Evolutionary conservation across 495 filamentous ascomycete species (phyloP).

Genomic region (Penicillium cinerascens): DNA sequence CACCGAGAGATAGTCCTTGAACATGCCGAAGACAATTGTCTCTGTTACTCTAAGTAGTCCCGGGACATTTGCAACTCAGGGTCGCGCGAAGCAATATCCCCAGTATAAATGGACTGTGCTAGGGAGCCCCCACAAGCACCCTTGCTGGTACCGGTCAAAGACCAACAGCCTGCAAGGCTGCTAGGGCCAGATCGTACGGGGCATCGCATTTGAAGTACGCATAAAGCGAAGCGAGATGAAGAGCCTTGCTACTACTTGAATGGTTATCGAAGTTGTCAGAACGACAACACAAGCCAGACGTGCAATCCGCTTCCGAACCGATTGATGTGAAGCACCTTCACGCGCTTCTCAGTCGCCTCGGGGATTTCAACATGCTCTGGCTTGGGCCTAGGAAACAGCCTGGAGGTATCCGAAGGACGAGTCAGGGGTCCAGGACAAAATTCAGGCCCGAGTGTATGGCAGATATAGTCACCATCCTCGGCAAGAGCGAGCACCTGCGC

Average conservation of each 20-base stretch:
- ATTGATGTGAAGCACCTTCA: slow-evolving; percentile 58
- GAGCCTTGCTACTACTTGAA: slow-evolving; percentile 22
- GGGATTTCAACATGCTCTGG: slow-evolving; percentile 42
- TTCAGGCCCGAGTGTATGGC: slow-evolving; percentile 43
- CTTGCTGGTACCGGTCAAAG: slow-evolving; percentile 50
- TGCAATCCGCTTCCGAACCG: slow-evolving; percentile 55
- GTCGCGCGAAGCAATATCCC: slow-evolving; percentile 55
- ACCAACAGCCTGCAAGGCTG: slow-evolving; percentile 54
- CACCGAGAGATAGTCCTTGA: slow-evolving; percentile 53
- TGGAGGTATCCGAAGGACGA: slow-evolving; percentile 38
- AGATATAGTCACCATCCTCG: slow-evolving; percentile 59
- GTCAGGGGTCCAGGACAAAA: slow-evolving; percentile 49
- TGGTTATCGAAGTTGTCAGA: slow-evolving; percentile 37
- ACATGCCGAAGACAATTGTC: slow-evolving; percentile 47
- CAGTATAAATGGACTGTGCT: slow-evolving; percentile 53
- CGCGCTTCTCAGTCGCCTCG: slow-evolving; percentile 45
- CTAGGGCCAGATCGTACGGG: slow-evolving; percentile 55
- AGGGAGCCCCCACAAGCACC: slow-evolving; percentile 33
- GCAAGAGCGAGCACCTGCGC: slow-evolving; percentile 54
- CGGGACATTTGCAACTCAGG: slow-evolving; percentile 41
- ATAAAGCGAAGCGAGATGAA: slow-evolving; percentile 50
- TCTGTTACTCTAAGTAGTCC: slow-evolving; percentile 52
- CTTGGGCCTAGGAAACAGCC: slow-evolving; percentile 55
- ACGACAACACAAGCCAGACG: slow-evolving; percentile 51
- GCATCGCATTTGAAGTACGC: slow-evolving; percentile 56